Evolutionary conservation across 140 eudicot species (phyloP), one percentile per base, ranked within the genome.

Genomic region (Bidens hawaiensis): DNA sequence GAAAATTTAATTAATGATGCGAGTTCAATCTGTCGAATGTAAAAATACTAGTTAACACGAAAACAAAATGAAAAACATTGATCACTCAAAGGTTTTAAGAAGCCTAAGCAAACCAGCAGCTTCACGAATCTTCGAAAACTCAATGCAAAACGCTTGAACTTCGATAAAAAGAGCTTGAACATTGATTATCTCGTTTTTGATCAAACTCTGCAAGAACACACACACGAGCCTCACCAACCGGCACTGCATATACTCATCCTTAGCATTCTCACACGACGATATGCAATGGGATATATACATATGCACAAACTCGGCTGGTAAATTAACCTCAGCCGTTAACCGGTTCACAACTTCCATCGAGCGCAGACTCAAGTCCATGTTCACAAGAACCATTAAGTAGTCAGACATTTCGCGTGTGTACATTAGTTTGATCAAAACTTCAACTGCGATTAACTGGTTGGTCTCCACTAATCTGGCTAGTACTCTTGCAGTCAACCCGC

Each of bases 311-410:
- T 87, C 96, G 4, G 89, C 82, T 5, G 99, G 99, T 60, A 91
- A 84, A 48, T 91, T 95, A 63, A 87, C 94, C 0, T 93, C 82
- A 2, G 89, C 80, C 6, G 96, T 85, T 26, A 91, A 82, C 82
- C 96, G 76, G 80, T 91, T 91, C 75, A 91, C 99, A 68, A 91
- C 99, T 80, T 87, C 99, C 96, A 91, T 91, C 8, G 95, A 87
- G 65, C 87, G 96, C 55, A 91, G 87, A 59, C 98, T 91, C 98
- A 91, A 80, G 47, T 91, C 98, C 98, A 91, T 91, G 75, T 88
- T 87, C 61, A 85, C 95, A 48, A 91, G 91, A 64, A 87, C 95
- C 24, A 80, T 84, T 58, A 84, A 84, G 67, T 87, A 87, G 87
- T 84, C 89, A 3, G 81, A 49, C 46, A 91, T 87, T 64, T 84